These are phyloP conservation scores for Saksenaea vasiformis DNA, from an alignment of 371 early-diverging fungal species.

Conservation along the genomic window DNA sequence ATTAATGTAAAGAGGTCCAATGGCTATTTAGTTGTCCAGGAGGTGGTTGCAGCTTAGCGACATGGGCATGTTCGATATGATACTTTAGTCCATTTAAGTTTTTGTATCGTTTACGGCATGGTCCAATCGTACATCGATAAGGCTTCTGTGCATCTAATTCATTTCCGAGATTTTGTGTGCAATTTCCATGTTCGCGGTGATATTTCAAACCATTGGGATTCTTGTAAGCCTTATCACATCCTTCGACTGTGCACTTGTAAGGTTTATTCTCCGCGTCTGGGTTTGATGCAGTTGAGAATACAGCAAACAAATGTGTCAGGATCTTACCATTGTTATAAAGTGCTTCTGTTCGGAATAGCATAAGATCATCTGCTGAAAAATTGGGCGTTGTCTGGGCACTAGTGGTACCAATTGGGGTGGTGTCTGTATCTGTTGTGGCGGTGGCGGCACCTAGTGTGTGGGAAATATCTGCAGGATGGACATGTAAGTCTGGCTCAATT, in stretches of 20 bases:
- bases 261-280: conserved; percentile 20
- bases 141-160: conserved; percentile 71
- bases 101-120: conserved; percentile 36
- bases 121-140: conserved; percentile 41
- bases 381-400: not conserved
- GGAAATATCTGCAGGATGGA: not conserved
- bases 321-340: conserved; percentile 8
- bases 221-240: conserved; percentile 95
- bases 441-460: not conserved
- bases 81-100: conserved; percentile 96
- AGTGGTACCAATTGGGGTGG: not conserved
- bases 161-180: conserved; percentile 37
- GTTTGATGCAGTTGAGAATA: not conserved
- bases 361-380: conserved; percentile 1
- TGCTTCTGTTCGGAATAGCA: conserved; percentile 24
- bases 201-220: conserved; percentile 97
- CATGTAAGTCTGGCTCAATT: conserved; percentile 11
- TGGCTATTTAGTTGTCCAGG: not conserved
- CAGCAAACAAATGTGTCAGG: not conserved
- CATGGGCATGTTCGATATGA: conserved; percentile 80
- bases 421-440: not conserved
- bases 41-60: not conserved
- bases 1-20: not conserved
- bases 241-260: conserved; percentile 75
- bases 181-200: conserved; percentile 86